phyloP scores from a whole-genome alignment of 768 basidiomycete genomes.

The Pilatotrama ljubarskyi region DNA sequence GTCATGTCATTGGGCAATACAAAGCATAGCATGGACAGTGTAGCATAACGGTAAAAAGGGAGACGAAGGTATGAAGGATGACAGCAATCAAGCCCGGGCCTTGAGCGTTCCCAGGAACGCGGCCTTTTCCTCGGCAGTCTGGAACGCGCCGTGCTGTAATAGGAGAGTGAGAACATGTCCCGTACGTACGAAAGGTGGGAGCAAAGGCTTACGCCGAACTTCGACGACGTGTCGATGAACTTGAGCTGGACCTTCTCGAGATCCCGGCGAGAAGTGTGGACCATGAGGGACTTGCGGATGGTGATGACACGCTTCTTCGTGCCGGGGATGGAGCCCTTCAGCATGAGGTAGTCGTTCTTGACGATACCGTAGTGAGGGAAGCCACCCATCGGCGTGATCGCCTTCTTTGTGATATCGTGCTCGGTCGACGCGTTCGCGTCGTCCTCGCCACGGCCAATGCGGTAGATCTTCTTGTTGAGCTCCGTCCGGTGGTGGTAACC shows the following conservation, averaged over 20 bases:
- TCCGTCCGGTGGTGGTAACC: slow-evolving; percentile 97
- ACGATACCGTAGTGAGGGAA: slow-evolving; percentile 99
- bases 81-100: slow-evolving; percentile 60
- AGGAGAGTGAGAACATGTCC: slow-evolving; percentile 2
- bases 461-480: slow-evolving; percentile 99
- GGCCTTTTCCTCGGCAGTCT: slow-evolving; percentile 94
- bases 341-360: slow-evolving; percentile 96
- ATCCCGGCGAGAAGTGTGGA: slow-evolving; percentile 92
- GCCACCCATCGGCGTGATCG: slow-evolving; percentile 96
- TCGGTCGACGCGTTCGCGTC: slow-evolving; percentile 90
- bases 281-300: slow-evolving; percentile 95
- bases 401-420: slow-evolving; percentile 90
- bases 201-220: slow-evolving; percentile 78
- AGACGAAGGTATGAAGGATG: slow-evolving; percentile 36
- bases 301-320: slow-evolving; percentile 98
- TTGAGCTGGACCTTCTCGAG: slow-evolving; percentile 98
- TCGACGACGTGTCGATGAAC: slow-evolving; percentile 98
- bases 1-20: slow-evolving; percentile 35
- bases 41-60: slow-evolving; percentile 37
- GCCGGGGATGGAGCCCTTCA: slow-evolving; percentile 95
- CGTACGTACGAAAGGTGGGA: background rate
- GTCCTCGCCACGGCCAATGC: slow-evolving; percentile 80
- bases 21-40: slow-evolving; percentile 42
- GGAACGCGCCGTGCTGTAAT: slow-evolving; percentile 89
- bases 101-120: slow-evolving; percentile 94